Conservation (phyloP, 257 asterid species). For the Solanum ossicruentum region DNA sequence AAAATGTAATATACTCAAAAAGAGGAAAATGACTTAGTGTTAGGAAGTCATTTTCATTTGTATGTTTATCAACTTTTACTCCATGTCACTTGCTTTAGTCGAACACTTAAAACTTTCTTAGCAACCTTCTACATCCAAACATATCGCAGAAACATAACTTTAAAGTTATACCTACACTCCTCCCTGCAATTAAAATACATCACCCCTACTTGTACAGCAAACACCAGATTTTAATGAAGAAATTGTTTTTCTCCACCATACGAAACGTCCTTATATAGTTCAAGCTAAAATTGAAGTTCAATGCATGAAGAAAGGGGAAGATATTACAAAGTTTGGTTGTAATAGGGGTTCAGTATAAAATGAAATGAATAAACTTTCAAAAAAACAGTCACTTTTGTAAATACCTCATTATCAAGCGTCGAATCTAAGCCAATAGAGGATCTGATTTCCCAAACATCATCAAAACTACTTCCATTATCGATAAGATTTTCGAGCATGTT, state of each 20-base stretch:
- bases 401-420: conserved; percentile 6
- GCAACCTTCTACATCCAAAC: neutral
- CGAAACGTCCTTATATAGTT: neutral
- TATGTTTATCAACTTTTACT: neutral
- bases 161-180: neutral
- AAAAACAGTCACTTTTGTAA: neutral
- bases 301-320: neutral
- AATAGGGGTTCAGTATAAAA: neutral
- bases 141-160: neutral
- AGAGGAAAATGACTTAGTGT: neutral
- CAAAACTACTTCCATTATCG: neutral
- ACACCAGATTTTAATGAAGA: neutral
- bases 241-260: neutral
- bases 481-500: neutral
- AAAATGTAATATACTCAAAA: neutral
- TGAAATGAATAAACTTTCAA: neutral
- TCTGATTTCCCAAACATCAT: conserved; percentile 4
- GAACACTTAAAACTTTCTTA: neutral
- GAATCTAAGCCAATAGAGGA: conserved; percentile 5
- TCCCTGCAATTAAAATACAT: neutral
- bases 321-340: neutral
- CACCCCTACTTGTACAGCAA: neutral
- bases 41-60: neutral
- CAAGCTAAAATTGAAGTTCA: neutral
- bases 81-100: neutral